Conservation (phyloP, 1,284 basidiomycete species). For the Pisolithus thermaeus region DNA sequence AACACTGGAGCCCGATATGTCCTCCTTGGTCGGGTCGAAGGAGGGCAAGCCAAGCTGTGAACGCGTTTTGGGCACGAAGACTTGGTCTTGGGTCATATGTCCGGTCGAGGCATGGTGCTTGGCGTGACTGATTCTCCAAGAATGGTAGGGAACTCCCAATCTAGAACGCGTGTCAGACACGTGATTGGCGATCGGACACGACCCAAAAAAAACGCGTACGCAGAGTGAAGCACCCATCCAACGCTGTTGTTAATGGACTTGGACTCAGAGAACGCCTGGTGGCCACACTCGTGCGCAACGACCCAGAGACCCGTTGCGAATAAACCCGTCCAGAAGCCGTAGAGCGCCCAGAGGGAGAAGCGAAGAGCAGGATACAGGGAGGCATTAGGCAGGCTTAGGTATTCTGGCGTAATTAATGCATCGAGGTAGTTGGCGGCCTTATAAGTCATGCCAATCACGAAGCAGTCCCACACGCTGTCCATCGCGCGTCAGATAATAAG, state of each 20-base stretch:
- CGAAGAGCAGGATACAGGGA: slow-evolving; percentile 59
- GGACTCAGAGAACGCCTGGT: slow-evolving; percentile 96
- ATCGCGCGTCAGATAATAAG: slow-evolving; percentile 9
- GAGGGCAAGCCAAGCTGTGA: slow-evolving; percentile 62
- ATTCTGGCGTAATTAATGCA: slow-evolving; percentile 50
- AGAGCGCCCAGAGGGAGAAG: slow-evolving; percentile 75
- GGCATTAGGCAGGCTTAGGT: slow-evolving; percentile 56
- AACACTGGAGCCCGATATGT: slow-evolving; percentile 64
- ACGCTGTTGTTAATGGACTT: slow-evolving; percentile 92
- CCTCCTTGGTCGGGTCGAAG: slow-evolving; percentile 64
- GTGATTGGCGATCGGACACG: slow-evolving; percentile 9
- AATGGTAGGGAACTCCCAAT: slow-evolving; percentile 95
- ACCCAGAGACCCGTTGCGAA: slow-evolving; percentile 95
- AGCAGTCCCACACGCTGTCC: slow-evolving; percentile 66
- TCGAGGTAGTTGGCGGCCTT: slow-evolving; percentile 71
- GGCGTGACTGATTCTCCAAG: slow-evolving; percentile 95
- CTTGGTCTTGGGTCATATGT: slow-evolving; percentile 95
- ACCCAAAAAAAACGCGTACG: slow-evolving; percentile 41
- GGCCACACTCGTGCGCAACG: slow-evolving; percentile 88
- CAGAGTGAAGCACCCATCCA: slow-evolving; percentile 93
- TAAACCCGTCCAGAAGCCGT: slow-evolving; percentile 80
- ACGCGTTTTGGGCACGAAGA: slow-evolving; percentile 91
- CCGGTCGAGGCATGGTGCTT: slow-evolving; percentile 96
- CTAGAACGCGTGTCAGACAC: slow-evolving; percentile 34
- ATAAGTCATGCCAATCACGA: slow-evolving; percentile 66